Evolutionary conservation across 1,284 basidiomycete species (phyloP).

Genomic region (Neolentinus lepideus): DNA sequence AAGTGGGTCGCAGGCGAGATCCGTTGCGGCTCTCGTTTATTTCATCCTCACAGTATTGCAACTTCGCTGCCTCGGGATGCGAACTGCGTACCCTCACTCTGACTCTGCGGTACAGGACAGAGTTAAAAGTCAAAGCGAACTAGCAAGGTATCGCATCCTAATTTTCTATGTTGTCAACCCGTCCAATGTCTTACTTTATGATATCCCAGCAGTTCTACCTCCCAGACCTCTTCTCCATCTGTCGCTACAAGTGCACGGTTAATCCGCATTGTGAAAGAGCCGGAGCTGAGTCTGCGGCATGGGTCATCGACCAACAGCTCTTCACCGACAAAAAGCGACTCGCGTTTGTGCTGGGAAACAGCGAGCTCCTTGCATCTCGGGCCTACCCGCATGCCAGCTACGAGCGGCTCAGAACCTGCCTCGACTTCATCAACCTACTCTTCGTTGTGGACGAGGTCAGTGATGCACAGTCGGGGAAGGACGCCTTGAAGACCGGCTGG

Average conservation of each 20-base stretch:
- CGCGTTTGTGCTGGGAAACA: constrained; percentile 52
- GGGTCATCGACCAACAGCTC: constrained; percentile 54
- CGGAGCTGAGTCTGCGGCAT: constrained; percentile 47
- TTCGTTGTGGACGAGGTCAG: constrained; percentile 68
- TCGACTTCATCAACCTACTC: constrained; percentile 60
- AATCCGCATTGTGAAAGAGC: constrained; percentile 52
- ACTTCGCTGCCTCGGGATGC: neutral
- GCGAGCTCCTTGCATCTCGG: constrained; percentile 56
- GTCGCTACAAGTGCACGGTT: constrained; percentile 33
- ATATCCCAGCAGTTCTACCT: constrained; percentile 34
- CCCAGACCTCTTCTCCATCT: constrained; percentile 47
- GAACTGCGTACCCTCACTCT: neutral
- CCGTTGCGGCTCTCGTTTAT: neutral
- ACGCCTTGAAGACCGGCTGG: constrained; percentile 45
- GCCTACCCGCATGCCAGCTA: constrained; percentile 53
- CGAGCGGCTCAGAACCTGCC: constrained; percentile 51
- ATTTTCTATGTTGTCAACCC: neutral
- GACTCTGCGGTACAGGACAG: neutral
- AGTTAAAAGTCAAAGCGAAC: neutral
- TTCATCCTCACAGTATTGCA: neutral
- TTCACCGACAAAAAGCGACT: constrained; percentile 54
- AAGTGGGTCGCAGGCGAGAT: neutral
- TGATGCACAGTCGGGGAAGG: constrained; percentile 54
- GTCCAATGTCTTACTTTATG: neutral
- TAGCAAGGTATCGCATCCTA: neutral